Base-by-base conservation (phyloP, 225 moss, liverwort and hornwort genomes). In the Asterella californica region DNA sequence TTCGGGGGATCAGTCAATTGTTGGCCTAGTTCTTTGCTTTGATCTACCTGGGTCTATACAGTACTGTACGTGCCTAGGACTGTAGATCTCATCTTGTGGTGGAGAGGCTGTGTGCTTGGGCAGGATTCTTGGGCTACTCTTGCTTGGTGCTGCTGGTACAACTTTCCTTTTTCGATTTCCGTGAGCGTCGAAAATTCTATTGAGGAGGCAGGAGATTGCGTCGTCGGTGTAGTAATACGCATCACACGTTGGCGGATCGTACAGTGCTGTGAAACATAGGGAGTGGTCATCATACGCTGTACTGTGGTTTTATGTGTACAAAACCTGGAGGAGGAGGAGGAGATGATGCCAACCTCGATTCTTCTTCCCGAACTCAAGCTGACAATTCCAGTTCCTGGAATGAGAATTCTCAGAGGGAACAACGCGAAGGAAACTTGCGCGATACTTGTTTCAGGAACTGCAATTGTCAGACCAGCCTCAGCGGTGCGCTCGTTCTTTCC, bases 321-420 rank as follows among this genome's bases (percentile, higher is more conserved):
- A 67, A 67, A 36, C 12, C n/a, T 67, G 33, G 17, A 67, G 10
- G 67, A 33, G 36, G 65, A 25, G 59, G 61, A 67, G 34, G 32
- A 67, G 67, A 67, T 15, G 67, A 67, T 67, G 67, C 34, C 17
- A 21, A 33, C 18, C 11, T 36, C 33, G 33, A 67, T 67, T 67
- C 34, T 67, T 67, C 34, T 15, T 18, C 25, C 61, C 67, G 12
- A 67, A 36, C 67, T 33, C 67, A 67, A 21, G 14, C 67, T 67
- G 67, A 36, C 67, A 67, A 67, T 67, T 67, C 30, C 34, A 67
- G 67, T 67, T 67, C 34, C 67, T 67, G 67, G 67, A 36, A 67
- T 33, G 67, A 67, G 67, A 67, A 67, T 36, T 67, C 34, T 15
- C 14, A 67, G 52, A 52, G 17, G 14, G 17, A 1, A 52, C 12